Percentiles rank a stretch among this genome's conserved stretches.
Conservation (phyloP, 2,329 filamentous ascomycete genomes). For the Cladobotryum mycophilum region DNA sequence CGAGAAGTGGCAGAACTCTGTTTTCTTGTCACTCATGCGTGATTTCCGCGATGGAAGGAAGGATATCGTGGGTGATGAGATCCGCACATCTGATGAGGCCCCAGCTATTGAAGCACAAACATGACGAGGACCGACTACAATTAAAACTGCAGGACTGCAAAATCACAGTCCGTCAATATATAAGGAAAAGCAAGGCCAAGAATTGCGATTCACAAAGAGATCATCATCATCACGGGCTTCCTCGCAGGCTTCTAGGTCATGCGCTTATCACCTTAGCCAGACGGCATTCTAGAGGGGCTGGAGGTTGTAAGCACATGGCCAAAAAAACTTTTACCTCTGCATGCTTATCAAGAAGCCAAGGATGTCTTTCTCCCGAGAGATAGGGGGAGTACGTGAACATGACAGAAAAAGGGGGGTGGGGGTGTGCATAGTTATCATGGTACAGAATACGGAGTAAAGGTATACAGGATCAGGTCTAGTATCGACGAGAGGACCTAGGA, state of each 20-base stretch:
- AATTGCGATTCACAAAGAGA: not conserved
- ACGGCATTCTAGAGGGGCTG: constrained; percentile 17
- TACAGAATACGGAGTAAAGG: too few relatives aligned
- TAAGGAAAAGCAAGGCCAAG: not conserved
- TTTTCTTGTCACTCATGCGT: constrained; percentile 39
- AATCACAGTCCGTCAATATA: not conserved
- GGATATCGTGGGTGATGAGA: constrained; percentile 37
- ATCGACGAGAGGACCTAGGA: too few relatives aligned
- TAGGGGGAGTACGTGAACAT: too few relatives aligned
- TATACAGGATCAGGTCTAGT: too few relatives aligned
- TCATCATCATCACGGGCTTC: not conserved
- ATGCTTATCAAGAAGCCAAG: too few relatives aligned
- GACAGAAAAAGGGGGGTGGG: too few relatives aligned
- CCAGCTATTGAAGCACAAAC: constrained; percentile 6
- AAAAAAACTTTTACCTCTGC: too few relatives aligned
- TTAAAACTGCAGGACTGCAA: not conserved
- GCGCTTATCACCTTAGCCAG: constrained; percentile 18
- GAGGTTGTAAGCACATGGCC: too few relatives aligned
- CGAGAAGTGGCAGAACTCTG: constrained; percentile 42
- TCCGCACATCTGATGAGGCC: constrained; percentile 22
- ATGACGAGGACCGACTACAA: constrained; percentile 11
- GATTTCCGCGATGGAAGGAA: constrained; percentile 40
- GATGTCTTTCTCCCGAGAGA: too few relatives aligned
- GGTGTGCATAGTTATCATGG: too few relatives aligned
- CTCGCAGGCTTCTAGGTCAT: constrained; percentile 13